These are phyloP conservation scores for Sextonia rubra DNA, from an alignment of 164 flowering plant genomes.

Conservation along the genomic window DNA sequence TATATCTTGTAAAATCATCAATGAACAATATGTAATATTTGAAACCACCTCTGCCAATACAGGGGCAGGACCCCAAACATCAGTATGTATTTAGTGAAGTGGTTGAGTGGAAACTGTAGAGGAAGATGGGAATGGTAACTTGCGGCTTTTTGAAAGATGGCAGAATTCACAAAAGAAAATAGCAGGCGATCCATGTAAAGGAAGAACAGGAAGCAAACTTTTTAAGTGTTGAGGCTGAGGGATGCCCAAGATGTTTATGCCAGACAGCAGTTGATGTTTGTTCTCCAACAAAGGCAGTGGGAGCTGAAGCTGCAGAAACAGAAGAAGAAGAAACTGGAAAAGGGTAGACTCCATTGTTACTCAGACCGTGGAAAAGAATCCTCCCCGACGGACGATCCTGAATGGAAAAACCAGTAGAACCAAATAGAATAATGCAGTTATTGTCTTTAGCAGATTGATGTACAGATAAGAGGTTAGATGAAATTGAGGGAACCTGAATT, in stretches of 20 bases:
- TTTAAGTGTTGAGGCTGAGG: background rate
- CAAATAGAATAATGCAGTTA: background rate
- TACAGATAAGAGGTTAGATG: background rate
- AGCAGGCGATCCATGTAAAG: background rate
- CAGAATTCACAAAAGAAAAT: background rate
- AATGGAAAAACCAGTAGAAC: constrained; percentile 1
- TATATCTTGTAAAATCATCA: background rate
- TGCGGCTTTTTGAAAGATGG: background rate
- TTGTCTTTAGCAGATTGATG: background rate
- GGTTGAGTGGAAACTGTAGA: background rate
- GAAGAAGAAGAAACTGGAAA: background rate
- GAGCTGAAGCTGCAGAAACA: background rate
- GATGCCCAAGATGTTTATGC: constrained; percentile 7
- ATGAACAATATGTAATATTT: background rate
- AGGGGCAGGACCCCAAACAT: background rate
- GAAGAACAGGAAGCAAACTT: background rate
- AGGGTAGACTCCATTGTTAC: background rate
- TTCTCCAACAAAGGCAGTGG: background rate
- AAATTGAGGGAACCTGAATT: background rate
- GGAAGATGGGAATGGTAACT: background rate
- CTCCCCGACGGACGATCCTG: constrained; percentile 4
- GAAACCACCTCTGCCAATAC: background rate
- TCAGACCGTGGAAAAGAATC: background rate
- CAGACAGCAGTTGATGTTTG: background rate
- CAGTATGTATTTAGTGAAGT: background rate